These are phyloP conservation scores for Solanum pennellii DNA, from an alignment of 257 asterid genomes.

Conservation along the genomic window DNA sequence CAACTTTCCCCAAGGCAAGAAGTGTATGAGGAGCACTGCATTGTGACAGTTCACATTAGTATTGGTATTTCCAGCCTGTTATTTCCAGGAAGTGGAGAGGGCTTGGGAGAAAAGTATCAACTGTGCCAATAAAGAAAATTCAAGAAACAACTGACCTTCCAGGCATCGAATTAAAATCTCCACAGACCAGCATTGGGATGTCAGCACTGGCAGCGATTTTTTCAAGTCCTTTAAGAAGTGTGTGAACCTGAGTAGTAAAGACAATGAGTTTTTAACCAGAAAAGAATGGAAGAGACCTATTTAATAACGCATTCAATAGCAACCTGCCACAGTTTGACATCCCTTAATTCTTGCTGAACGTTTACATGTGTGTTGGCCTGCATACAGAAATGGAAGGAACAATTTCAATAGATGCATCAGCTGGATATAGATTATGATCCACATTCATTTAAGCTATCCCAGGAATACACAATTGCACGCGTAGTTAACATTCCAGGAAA, in stretches of 20 bases:
- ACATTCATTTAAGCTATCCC: neutral
- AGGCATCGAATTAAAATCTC: constrained; percentile 88
- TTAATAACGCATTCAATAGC: neutral
- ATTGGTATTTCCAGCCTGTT: neutral
- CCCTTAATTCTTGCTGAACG: constrained; percentile 80
- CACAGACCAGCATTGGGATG: constrained; percentile 95
- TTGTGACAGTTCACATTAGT: neutral
- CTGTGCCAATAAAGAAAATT: neutral
- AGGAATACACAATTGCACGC: neutral
- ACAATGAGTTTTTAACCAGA: neutral
- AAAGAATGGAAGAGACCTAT: neutral
- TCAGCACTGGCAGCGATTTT: constrained; percentile 92
- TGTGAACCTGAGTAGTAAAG: constrained; percentile 61
- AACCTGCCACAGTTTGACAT: constrained; percentile 99
- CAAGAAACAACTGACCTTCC: constrained; percentile 52
- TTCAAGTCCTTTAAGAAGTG: constrained; percentile 87
- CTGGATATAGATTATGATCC: constrained; percentile 2
- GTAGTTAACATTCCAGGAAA: neutral
- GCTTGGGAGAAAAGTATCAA: neutral
- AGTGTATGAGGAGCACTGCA: constrained; percentile 95
- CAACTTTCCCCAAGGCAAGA: constrained; percentile 97
- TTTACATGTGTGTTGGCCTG: constrained; percentile 97
- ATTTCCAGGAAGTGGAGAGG: neutral
- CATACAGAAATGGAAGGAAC: constrained; percentile 11
- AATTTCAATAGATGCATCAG: neutral